Base-by-base conservation (phyloP, 192 early-diverging fungal species). In the Martensiomyces pterosporus region DNA sequence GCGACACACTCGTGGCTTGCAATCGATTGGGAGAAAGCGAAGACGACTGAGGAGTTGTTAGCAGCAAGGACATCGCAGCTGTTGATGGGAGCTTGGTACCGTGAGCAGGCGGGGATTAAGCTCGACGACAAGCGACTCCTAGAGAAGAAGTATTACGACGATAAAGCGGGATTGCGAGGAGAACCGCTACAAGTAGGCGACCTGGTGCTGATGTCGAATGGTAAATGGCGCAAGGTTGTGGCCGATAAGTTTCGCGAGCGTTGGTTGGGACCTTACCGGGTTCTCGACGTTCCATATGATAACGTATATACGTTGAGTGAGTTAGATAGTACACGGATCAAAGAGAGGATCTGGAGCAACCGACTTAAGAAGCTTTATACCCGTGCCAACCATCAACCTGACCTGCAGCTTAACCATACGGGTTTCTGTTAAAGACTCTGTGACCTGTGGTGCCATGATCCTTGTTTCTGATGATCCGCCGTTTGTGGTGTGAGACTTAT, bases 211-310 rank as follows among this genome's bases (percentile, higher is more conserved):
- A n/a, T 41, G 2, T 33, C 27, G 9, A 33, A 39, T n/a, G 4
- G 4, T 18, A 18, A 18, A 4, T 18, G 9, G 37, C 7, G 27
- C 13, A 36, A 39, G 18, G 6, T 5, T 41, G 49, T 50, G 5
- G 49, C 27, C 4, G 39, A 24, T 29, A 50, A 50, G 24, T 33
- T 50, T 4, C 18, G 17, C 14, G 9, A 50, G 4, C 37, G 49
- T 9, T 50, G 49, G 49, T 4, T 17, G n/a, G 49, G 49, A 21
- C 49, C 49, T 3, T 50, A 39, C 22, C 13, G 7, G 9, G 16
- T 50, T 4, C 16, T 4, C 4, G 35, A 22, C 3, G 39, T 50
- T 3, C 35, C n/a, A 3, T 3, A 23, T 13, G 3, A 9, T 3
- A 33, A 39, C 9, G 49, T 50, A 6, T 50, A 50, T 19, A 4